phyloP scores from a whole-genome alignment of 148 eudicot genomes.

The Polygonum maritimum region DNA sequence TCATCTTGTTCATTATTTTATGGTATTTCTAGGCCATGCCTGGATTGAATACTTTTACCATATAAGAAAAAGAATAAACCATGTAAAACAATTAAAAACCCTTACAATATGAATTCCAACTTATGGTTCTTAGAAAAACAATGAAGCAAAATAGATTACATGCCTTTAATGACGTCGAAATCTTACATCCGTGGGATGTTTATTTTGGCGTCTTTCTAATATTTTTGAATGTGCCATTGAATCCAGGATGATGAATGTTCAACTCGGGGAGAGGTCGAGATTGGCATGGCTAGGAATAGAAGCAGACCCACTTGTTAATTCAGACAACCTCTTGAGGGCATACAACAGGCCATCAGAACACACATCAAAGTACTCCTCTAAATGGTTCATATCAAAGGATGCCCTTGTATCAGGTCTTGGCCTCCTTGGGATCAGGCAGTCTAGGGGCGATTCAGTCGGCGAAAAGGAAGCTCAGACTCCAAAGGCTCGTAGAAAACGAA shows the following conservation, averaged over 20 bases:
- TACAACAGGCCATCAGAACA: constrained; percentile 60
- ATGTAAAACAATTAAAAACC: too few species aligned
- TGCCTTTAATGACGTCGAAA: neutral
- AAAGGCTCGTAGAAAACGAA: constrained; percentile 69
- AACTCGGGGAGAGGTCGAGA: constrained; percentile 80
- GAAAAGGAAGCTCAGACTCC: constrained; percentile 50
- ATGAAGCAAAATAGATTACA: neutral
- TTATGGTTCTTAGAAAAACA: too few species aligned
- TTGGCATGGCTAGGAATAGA: constrained; percentile 85
- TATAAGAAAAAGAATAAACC: too few species aligned
- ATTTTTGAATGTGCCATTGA: neutral
- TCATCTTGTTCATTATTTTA: too few species aligned
- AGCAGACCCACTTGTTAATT: constrained; percentile 74
- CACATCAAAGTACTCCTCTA: constrained; percentile 40
- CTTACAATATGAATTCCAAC: too few species aligned
- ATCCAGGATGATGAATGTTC: constrained; percentile 68
- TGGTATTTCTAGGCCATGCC: too few species aligned
- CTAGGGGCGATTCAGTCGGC: constrained; percentile 25
- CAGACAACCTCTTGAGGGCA: constrained; percentile 56
- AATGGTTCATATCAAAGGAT: constrained; percentile 78
- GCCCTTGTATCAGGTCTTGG: constrained; percentile 74
- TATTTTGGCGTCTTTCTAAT: neutral
- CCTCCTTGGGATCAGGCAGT: constrained; percentile 68
- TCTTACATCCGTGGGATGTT: neutral
- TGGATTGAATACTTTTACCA: too few species aligned